Evolutionary conservation across 2,329 filamentous ascomycete genomes (phyloP), one percentile per base, ranked within the genome.

Genomic region (Fusarium luffae): DNA sequence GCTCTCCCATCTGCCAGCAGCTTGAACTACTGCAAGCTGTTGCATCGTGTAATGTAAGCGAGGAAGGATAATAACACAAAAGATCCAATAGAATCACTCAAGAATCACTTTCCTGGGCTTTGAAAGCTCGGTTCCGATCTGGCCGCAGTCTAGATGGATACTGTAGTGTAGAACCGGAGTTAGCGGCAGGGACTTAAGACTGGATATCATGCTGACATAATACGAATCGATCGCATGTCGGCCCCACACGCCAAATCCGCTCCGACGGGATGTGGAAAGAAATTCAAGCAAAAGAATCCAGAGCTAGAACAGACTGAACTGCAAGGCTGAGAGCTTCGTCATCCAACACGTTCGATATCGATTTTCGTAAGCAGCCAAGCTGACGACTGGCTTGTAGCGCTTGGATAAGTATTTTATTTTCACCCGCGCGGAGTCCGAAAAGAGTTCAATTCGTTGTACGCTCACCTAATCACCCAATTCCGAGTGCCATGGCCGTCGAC

Each of bases 401-500:
- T 51, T 68, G 48, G 30, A 40, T 54, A 71, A 69, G 59, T 68
- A 56, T 37, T 18, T 11, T 28, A 28, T 52, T 12, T 13, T 30
- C 13, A 21, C 23, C 37, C 54, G 25, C 43, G 14, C 60, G 55
- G 60, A 43, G 21, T 44, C 52, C 56, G 68, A 66, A 42, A 25
- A 49, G 34, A 49, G 21, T 30, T 16, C 55, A 50, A 54, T 16
- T 37, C 41, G 40, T 44, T 42, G 37, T 49, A 50, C 43, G 48
- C 66, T 69, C 62, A 69, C 55, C 54, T 67, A 59, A 69, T 54
- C 56, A 58, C 51, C 32, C 27, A 55, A 58, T 28, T 37, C 40
- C 54, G 37, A 52, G 23, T 32, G 19, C 44, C 21, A 71, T 71
- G 77, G 77, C 80, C n/a, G 66, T 77, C 42, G 76, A 80, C 68